Evolutionary conservation across 371 early-diverging fungal genomes (phyloP), one percentile per base, ranked within the genome.

Genomic region (Gilbertella persicaria): DNA sequence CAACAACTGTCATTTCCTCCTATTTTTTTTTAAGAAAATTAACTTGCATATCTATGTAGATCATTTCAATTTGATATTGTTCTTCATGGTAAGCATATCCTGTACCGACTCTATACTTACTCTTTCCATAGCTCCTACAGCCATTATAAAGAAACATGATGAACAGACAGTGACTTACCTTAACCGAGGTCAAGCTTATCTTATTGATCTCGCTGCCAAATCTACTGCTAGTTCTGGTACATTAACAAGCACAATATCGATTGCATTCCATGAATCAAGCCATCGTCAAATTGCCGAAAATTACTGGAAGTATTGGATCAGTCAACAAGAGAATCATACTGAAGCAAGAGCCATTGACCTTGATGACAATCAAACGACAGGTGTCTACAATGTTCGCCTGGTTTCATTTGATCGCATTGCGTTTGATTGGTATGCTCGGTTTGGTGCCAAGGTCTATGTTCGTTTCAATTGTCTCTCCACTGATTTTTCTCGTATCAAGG

Each of bases 401-500:
- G 71, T 74, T 36, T 66, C 73, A n/a, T 88, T 92, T 69, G 91
- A 92, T 57, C 74, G 86, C 7, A 78, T 88, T n/a, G 68, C 83
- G 5, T 86, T 90, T 68, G 83, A 84, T 41, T 90, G 90, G 90
- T 81, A 88, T 49, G 84, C 86, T 2, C 63, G 78, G 20, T 70
- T 79, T 21, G 86, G 89, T 13, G 87, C 88, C 35, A 89, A 85
- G 47, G 65, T 90, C 21, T 77, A 78, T 64, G 53, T 91, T n/a
- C 82, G 82, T 33, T 89, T 92, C 62, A 85, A 89, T 60, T 89
- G 90, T 53, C 64, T 92, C 4, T 91, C 91, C 0, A 92, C 92
- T 2, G 92, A 92, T 50, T 92, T 92, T 57, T 86, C 89, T 16
- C 69, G 88, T 13, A 87, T 90, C 66, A 91, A 92, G 60, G 92